A percentile compares a stretch with the other conserved stretches of the same genome.
phyloP scores from a whole-genome alignment of 257 asterid genomes.

The Jasminum sambac region DNA sequence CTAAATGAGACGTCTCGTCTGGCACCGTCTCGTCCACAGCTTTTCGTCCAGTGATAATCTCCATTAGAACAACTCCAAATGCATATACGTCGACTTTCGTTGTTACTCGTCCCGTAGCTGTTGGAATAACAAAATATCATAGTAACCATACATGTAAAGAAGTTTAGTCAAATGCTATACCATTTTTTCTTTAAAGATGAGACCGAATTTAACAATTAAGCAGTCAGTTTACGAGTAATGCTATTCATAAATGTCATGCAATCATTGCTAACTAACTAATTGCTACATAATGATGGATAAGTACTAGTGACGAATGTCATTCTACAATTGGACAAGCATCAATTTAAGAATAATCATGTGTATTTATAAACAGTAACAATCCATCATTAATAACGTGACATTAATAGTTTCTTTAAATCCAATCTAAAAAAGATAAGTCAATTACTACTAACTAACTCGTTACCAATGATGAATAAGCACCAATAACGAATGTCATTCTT shows the following conservation, averaged over 20 bases:
- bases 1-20: slow-evolving; percentile 84
- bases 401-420: background rate
- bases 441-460: too few relatives aligned
- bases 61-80: slow-evolving; percentile 91
- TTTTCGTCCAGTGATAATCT: slow-evolving; percentile 79
- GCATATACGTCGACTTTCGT: slow-evolving; percentile 96
- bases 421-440: too few relatives aligned
- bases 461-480: too few relatives aligned
- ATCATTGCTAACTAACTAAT: too few relatives aligned
- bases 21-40: slow-evolving; percentile 83
- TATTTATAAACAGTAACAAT: too few relatives aligned
- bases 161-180: background rate
- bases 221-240: background rate
- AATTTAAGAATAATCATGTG: too few relatives aligned
- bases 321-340: too few relatives aligned
- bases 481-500: too few relatives aligned
- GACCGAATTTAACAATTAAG: background rate
- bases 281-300: too few relatives aligned
- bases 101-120: slow-evolving; percentile 97
- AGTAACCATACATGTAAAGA: background rate
- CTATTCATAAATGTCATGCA: too few relatives aligned
- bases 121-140: background rate
- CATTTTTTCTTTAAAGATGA: background rate
- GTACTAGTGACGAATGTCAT: too few relatives aligned
- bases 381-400: background rate